phyloP scores from a whole-genome alignment of 129 eudicot genomes.

The Centaurea solstitialis region DNA sequence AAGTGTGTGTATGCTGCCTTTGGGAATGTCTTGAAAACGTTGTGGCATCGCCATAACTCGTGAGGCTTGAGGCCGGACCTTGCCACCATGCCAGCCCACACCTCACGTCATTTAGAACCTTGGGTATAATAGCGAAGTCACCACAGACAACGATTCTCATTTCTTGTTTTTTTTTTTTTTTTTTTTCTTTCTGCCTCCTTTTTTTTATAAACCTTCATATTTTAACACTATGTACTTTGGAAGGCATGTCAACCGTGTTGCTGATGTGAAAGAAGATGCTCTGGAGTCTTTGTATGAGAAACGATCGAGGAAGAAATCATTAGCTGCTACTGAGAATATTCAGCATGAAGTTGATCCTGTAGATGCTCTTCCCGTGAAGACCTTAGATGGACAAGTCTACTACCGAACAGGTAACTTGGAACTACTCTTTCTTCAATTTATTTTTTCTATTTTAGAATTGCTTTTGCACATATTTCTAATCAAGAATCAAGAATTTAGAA shows the following conservation, averaged over 20 bases:
- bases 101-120: neutral
- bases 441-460: neutral
- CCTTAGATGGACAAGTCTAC: conserved; percentile 66
- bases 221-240: conserved; percentile 17
- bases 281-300: conserved; percentile 63
- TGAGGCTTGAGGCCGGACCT: too few relatives aligned
- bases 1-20: too few relatives aligned
- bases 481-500: neutral
- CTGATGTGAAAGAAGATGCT: conserved; percentile 82
- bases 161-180: neutral
- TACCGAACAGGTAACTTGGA: conserved; percentile 56
- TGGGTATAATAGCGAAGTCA: neutral
- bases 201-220: neutral
- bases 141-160: neutral
- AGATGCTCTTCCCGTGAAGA: conserved; percentile 96
- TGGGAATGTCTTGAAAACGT: too few relatives aligned
- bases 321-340: conserved; percentile 47
- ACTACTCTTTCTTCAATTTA: neutral
- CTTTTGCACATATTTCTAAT: neutral
- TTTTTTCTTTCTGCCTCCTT: neutral
- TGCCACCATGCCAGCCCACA: too few relatives aligned
- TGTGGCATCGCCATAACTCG: too few relatives aligned
- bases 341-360: conserved; percentile 73
- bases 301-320: conserved; percentile 45
- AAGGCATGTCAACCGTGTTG: conserved; percentile 92